A percentile compares a stretch with the other conserved stretches of the same genome.
Evolutionary conservation across 2,329 filamentous ascomycete genomes (phyloP).

Genomic region (Aspergillus niger): DNA sequence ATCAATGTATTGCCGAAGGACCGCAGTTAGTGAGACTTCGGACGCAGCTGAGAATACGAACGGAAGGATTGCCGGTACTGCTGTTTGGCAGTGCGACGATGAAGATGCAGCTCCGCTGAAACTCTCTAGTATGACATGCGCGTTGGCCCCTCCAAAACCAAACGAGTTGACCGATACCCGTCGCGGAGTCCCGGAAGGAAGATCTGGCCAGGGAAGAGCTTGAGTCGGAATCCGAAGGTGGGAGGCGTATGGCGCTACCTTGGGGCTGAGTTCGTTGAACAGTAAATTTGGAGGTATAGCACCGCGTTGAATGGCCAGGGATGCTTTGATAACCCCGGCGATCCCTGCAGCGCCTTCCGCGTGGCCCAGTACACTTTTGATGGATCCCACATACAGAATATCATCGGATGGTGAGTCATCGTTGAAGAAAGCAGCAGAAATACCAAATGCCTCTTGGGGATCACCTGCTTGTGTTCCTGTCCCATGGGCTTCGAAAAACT

Average conservation of each 20-base stretch:
- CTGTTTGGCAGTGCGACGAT: neutral
- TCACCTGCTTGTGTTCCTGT: conserved; percentile 44
- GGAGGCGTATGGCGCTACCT: conserved; percentile 19
- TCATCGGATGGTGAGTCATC: conserved; percentile 1
- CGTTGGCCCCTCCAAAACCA: conserved; percentile 34
- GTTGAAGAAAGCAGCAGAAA: conserved; percentile 25
- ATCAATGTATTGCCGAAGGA: conserved; percentile 6
- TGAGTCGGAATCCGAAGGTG: conserved; percentile 22
- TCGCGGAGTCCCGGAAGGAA: conserved; percentile 23
- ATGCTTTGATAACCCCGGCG: conserved; percentile 26
- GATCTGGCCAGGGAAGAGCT: conserved; percentile 21
- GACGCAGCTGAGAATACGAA: conserved; percentile 28
- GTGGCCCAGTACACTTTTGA: conserved; percentile 16
- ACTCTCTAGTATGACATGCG: conserved; percentile 39
- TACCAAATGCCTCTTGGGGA: conserved; percentile 31
- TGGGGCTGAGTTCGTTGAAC: conserved; percentile 24
- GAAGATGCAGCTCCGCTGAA: neutral
- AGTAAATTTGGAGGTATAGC: conserved; percentile 29
- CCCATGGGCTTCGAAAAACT: conserved; percentile 51
- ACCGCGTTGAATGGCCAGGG: conserved; percentile 25
- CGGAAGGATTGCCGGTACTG: neutral
- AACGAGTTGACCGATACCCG: conserved; percentile 49
- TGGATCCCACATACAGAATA: conserved; percentile 9
- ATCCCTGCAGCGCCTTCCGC: conserved; percentile 24
- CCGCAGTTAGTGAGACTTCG: conserved; percentile 15